Evolutionary conservation across 805 yeast species (phyloP).

Genomic region (Teunomyces kruisii): DNA sequence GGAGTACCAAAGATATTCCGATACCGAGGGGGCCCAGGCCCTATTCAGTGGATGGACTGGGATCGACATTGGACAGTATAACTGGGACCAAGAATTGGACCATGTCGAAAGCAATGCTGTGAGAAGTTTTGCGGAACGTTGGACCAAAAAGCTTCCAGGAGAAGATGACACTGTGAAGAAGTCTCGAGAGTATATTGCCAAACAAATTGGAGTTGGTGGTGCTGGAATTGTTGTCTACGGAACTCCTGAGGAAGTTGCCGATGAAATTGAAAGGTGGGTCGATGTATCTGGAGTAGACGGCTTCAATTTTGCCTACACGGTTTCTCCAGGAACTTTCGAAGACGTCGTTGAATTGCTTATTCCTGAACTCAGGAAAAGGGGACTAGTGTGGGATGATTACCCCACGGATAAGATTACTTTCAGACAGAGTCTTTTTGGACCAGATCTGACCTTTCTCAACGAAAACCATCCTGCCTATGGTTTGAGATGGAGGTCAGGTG

Average conservation of each 20-base stretch:
- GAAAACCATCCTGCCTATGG: conserved; percentile 15
- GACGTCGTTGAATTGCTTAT: conserved; percentile 4
- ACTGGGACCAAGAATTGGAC: conserved; percentile 2
- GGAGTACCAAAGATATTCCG: conserved; percentile 2
- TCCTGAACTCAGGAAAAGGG: conserved; percentile 2
- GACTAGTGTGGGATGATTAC: conserved; percentile 6
- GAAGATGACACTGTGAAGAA: conserved; percentile 3
- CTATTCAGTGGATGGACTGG: conserved; percentile 7
- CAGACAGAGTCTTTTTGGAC: conserved; percentile 23
- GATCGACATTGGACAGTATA: conserved; percentile 4
- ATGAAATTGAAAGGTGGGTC: conserved; percentile 7
- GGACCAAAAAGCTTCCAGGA: conserved; percentile 5
- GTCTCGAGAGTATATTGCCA: conserved; percentile 4
- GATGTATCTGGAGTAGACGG: conserved; percentile 4
- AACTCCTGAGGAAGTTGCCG: conserved; percentile 5
- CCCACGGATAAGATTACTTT: conserved; percentile 3
- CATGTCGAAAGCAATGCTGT: conserved; percentile 6
- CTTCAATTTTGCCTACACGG: conserved; percentile 5
- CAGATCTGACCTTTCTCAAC: background rate
- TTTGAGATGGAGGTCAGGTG: conserved; percentile 26
- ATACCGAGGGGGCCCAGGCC: conserved; percentile 5
- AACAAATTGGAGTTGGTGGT: conserved; percentile 6
- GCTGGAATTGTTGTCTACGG: conserved; percentile 5
- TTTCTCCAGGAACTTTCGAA: conserved; percentile 5
- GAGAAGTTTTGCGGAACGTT: conserved; percentile 1